Evolutionary conservation across 2,329 filamentous ascomycete genomes (phyloP).

Genomic region (Neofusicoccum umdonicola): DNA sequence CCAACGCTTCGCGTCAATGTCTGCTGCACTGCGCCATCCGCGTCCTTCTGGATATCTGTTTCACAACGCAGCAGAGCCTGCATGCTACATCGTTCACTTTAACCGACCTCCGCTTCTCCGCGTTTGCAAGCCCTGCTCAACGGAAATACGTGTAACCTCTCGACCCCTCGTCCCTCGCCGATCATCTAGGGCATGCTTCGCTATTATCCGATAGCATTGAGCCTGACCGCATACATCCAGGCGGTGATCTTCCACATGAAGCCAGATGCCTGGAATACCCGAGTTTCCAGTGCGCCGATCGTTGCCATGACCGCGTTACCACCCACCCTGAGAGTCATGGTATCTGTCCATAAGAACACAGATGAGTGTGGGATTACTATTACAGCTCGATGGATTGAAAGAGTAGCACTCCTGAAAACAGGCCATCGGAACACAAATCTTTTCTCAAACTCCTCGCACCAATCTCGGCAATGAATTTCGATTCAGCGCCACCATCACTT

Average conservation of each 20-base stretch:
- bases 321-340: neutral
- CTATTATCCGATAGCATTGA: neutral
- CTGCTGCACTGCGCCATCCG: neutral
- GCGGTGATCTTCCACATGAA: neutral
- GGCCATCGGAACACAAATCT: too few relatives aligned
- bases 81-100: neutral
- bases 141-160: slow-evolving; percentile 7
- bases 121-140: neutral
- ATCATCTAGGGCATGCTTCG: neutral
- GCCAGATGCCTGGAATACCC: neutral
- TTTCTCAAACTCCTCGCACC: neutral
- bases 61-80: neutral
- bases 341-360: neutral
- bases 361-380: neutral
- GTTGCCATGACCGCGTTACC: neutral
- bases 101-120: neutral
- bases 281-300: neutral
- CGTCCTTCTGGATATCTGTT: neutral
- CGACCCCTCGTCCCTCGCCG: neutral
- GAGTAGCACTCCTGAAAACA: neutral
- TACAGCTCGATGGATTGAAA: neutral
- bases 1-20: neutral
- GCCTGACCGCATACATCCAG: neutral
- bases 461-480: neutral
- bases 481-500: too few relatives aligned